These are phyloP conservation scores for Fusarium avenaceum DNA, from an alignment of 2,329 filamentous ascomycete genomes.

Conservation along the genomic window DNA sequence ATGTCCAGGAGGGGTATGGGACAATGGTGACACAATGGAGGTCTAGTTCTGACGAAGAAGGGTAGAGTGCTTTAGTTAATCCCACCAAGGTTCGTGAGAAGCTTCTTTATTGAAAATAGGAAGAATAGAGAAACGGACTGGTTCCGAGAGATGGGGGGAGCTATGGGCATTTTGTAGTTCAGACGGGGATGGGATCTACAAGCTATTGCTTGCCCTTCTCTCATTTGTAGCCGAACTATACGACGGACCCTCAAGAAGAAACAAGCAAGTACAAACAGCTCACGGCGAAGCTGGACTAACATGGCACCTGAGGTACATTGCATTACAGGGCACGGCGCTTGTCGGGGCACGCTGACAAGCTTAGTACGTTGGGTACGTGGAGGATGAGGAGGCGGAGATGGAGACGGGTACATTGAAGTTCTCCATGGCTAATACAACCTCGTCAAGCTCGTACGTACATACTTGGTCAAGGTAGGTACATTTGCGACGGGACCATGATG, in stretches of 20 bases:
- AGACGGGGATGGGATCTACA: conserved; percentile 43
- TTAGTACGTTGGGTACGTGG: conserved; percentile 26
- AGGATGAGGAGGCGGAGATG: conserved; percentile 36
- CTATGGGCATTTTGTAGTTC: conserved; percentile 48
- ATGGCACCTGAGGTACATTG: conserved; percentile 32
- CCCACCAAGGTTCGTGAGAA: conserved; percentile 19
- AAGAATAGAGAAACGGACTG: conserved; percentile 33
- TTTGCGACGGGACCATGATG: conserved; percentile 37
- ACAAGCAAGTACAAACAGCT: conserved; percentile 19
- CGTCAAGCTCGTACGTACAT: conserved; percentile 23
- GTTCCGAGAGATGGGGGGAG: conserved; percentile 40
- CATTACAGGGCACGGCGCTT: conserved; percentile 38
- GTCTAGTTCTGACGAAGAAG: conserved; percentile 9
- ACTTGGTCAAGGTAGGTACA: conserved; percentile 20
- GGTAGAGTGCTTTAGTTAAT: conserved; percentile 20
- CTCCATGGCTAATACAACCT: conserved; percentile 44
- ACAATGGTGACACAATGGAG: conserved; percentile 12
- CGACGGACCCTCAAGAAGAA: conserved; percentile 37
- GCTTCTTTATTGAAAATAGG: conserved; percentile 36
- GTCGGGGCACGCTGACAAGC: conserved; percentile 29
- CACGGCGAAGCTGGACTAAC: conserved; percentile 36
- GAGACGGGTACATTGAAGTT: conserved; percentile 36
- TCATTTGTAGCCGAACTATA: conserved; percentile 33
- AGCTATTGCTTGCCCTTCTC: conserved; percentile 29
- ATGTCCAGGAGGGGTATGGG: neutral